Conservation (phyloP, 306 rosid genomes). For the Sechiopsis laciniata region DNA sequence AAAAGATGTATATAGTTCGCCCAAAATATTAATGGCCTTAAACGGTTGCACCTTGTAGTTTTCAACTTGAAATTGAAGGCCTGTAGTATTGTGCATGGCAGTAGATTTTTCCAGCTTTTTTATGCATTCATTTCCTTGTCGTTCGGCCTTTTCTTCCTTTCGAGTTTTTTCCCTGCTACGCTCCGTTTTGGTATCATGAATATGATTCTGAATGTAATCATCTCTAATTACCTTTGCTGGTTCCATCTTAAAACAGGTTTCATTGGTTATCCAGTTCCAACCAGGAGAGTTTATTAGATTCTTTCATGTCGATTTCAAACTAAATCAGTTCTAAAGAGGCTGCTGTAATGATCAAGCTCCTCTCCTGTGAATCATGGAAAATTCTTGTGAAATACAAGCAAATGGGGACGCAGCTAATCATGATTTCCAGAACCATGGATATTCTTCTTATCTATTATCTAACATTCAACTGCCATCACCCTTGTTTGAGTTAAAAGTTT, state of each 20-base stretch:
- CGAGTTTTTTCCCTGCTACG: not conserved
- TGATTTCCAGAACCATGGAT: slow-evolving; percentile 50
- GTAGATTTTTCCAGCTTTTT: not conserved
- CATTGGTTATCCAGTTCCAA: slow-evolving; percentile 31
- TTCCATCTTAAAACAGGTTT: slow-evolving; percentile 34
- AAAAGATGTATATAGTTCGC: too few species aligned
- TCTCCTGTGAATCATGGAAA: slow-evolving; percentile 39
- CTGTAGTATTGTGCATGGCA: not conserved
- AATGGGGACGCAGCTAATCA: slow-evolving; percentile 39
- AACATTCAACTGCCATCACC: slow-evolving; percentile 25
- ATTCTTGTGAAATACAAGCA: slow-evolving; percentile 30
- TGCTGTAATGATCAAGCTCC: slow-evolving; percentile 36
- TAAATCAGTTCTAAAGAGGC: slow-evolving; percentile 26
- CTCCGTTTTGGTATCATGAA: not conserved
- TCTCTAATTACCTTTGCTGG: not conserved
- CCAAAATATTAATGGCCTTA: too few species aligned
- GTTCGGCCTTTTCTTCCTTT: not conserved
- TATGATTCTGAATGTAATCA: not conserved
- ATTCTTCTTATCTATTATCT: slow-evolving; percentile 37
- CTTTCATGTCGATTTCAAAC: slow-evolving; percentile 19
- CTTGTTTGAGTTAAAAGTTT: slow-evolving; percentile 81
- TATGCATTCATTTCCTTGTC: not conserved
- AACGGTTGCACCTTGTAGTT: too few species aligned
- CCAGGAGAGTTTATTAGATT: slow-evolving; percentile 22
- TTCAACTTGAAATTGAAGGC: not conserved